A percentile compares a stretch with the other conserved stretches of the same genome.
Evolutionary conservation across 352 stramenopile genomes (phyloP).

Genomic region (Halophytophthora polymorphica): DNA sequence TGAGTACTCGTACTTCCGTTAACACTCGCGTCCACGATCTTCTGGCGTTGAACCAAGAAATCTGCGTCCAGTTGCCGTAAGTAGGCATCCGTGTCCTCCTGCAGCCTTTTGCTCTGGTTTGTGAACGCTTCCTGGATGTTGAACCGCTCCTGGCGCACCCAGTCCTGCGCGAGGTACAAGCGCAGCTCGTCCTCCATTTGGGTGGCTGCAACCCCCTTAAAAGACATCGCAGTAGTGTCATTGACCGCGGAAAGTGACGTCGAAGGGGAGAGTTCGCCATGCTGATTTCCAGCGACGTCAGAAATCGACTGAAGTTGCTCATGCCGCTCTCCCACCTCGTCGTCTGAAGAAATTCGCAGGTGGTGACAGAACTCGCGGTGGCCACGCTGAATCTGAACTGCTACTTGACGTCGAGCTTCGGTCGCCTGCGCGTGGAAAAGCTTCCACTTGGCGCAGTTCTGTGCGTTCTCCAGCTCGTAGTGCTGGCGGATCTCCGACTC

Average conservation of each 20-base stretch:
- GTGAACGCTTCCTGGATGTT: constrained; percentile 71
- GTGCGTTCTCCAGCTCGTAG: constrained; percentile 48
- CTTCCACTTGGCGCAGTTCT: constrained; percentile 52
- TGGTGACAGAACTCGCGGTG: constrained; percentile 24
- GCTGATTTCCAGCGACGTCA: constrained; percentile 9
- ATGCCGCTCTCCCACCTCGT: background rate
- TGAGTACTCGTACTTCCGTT: background rate
- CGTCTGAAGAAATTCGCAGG: background rate
- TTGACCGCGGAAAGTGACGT: background rate
- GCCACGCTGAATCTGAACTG: constrained; percentile 29
- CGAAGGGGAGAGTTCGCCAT: constrained; percentile 1
- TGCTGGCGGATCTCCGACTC: constrained; percentile 58
- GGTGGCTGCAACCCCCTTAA: constrained; percentile 1
- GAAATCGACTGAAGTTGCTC: background rate
- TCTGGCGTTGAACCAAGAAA: constrained; percentile 30
- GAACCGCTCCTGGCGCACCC: constrained; percentile 63
- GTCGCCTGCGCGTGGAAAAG: constrained; percentile 33
- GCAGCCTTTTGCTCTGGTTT: constrained; percentile 52
- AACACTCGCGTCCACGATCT: constrained; percentile 18
- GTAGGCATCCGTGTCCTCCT: constrained; percentile 41
- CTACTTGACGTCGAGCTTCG: constrained; percentile 19
- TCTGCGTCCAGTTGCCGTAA: constrained; percentile 42
- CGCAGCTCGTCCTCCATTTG: constrained; percentile 19
- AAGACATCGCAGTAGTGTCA: background rate
- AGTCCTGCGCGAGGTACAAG: constrained; percentile 33